These are phyloP conservation scores for Mortierella sp. DNA, from an alignment of 371 early-diverging fungal genomes.

Conservation along the genomic window DNA sequence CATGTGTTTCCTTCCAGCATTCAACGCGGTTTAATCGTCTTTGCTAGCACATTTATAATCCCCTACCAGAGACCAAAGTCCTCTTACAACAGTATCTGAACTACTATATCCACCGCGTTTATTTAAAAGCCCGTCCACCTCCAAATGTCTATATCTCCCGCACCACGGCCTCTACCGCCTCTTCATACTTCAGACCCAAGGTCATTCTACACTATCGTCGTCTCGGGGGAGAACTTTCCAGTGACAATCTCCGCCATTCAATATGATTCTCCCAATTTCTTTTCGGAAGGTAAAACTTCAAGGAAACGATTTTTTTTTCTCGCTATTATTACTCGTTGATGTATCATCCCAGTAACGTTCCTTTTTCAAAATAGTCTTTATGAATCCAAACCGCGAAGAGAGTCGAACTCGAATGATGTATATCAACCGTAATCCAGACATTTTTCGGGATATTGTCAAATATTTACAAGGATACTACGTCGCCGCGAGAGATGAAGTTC, in stretches of 20 bases:
- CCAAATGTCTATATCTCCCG: conserved; percentile 14
- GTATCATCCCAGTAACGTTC: not conserved
- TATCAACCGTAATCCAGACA: conserved; percentile 70
- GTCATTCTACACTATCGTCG: conserved; percentile 46
- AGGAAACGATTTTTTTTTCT: not conserved
- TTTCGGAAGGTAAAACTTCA: conserved; percentile 39
- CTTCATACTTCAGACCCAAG: conserved; percentile 32
- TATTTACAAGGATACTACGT: conserved; percentile 74
- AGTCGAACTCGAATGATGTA: conserved; percentile 58
- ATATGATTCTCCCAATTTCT: conserved; percentile 54
- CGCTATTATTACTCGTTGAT: not conserved
- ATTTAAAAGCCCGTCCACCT: too few species aligned
- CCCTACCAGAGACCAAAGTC: too few species aligned
- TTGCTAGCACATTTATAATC: too few species aligned
- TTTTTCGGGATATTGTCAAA: conserved; percentile 67
- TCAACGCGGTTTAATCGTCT: too few species aligned
- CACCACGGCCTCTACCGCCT: conserved; percentile 46
- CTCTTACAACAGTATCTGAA: too few species aligned
- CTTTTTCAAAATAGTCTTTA: conserved; percentile 27
- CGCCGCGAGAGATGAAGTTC: conserved; percentile 62
- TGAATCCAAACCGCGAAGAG: conserved; percentile 43
- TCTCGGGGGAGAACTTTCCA: conserved; percentile 46
- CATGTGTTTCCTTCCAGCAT: too few species aligned
- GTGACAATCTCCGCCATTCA: conserved; percentile 38
- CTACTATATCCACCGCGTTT: too few species aligned